Evolutionary conservation across 345 rosid species (phyloP), one percentile per base, ranked within the genome.

Genomic region (Sonneratia caseolaris): DNA sequence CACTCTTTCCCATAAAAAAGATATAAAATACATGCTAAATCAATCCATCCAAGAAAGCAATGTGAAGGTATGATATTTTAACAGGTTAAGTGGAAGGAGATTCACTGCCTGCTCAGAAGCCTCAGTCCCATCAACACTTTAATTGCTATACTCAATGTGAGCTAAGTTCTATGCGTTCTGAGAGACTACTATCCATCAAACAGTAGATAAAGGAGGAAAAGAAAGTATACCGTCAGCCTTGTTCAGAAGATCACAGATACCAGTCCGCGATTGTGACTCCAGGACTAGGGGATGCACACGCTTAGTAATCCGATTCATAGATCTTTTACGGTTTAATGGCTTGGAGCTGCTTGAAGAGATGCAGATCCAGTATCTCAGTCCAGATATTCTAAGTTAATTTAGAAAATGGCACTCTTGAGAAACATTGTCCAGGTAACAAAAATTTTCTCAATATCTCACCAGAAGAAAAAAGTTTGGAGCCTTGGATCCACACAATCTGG

Each of bases 401-500:
- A 22, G 49, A 67, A 36, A 13, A 37, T 38, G n/a, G 59, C 59
- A 19, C 38, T 7, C 32, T 7, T 38, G 7, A 38, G 47, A 40
- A 38, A 45, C 27, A 35, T 43, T 24, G 45, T 35, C 27, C 42
- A 57, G 24, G 45, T 43, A 45, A 22, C 3, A 4, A n/a, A 24
- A 75, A 67, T 65, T 57, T n/a, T 15, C 7, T 68, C 22, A 3
- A 64, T 67, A 64, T 78, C 89, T 80, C 83, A 91, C 99, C 88
- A 84, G 74, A 82, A 89, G 84, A 75, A 84, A 83, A 96, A 89
- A 5, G 97, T 89, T 80, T 96, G 96, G 61, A 88, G 96, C 82
- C 88, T 91, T 40, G 99, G 99, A 86, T 96, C 97, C 80, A 83
- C 76, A 62, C 86, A 90, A 53, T 86, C 91, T 19, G 92, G 88